A percentile compares a stretch with the other conserved stretches of the same genome.
These are phyloP conservation scores for Skeletonema marinoi DNA, from an alignment of 108 stramenopile genomes.

Conservation along the genomic window DNA sequence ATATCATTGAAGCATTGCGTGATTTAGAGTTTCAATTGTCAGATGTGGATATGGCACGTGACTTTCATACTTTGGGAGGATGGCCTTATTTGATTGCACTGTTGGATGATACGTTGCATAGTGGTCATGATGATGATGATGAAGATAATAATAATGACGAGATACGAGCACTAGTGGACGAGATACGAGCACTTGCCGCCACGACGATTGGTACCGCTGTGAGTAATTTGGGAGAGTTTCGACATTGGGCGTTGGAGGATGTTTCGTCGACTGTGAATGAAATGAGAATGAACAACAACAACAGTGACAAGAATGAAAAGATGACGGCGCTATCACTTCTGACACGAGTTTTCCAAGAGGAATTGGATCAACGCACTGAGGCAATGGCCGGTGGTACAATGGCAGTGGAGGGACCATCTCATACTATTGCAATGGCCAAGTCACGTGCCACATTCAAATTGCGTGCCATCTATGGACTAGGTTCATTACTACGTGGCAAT, in stretches of 20 bases:
- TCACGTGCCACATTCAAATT: constrained; percentile 27
- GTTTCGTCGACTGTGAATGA: constrained; percentile 10
- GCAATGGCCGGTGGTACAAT: constrained; percentile 39
- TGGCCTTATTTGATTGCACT: constrained; percentile 79
- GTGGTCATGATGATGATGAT: background rate
- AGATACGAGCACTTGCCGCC: constrained; percentile 77
- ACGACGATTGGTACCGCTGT: constrained; percentile 92
- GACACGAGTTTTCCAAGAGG: constrained; percentile 7
- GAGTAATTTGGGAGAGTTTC: constrained; percentile 90
- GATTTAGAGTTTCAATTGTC: constrained; percentile 90
- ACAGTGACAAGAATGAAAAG: background rate
- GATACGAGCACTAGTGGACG: constrained; percentile 22
- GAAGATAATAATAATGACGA: background rate
- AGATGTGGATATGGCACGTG: constrained; percentile 94
- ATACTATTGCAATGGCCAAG: background rate
- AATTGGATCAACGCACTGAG: constrained; percentile 24
- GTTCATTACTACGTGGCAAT: constrained; percentile 77
- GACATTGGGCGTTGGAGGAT: constrained; percentile 75
- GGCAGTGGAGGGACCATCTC: constrained; percentile 17
- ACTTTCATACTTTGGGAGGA: constrained; percentile 93
- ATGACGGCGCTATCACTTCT: constrained; percentile 15
- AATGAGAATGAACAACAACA: background rate
- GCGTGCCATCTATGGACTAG: constrained; percentile 70
- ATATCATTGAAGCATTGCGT: constrained; percentile 62
- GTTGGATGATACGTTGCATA: constrained; percentile 59